phyloP scores from a whole-genome alignment of 208 protist genomes.

The Trypanosoma cruzi region DNA sequence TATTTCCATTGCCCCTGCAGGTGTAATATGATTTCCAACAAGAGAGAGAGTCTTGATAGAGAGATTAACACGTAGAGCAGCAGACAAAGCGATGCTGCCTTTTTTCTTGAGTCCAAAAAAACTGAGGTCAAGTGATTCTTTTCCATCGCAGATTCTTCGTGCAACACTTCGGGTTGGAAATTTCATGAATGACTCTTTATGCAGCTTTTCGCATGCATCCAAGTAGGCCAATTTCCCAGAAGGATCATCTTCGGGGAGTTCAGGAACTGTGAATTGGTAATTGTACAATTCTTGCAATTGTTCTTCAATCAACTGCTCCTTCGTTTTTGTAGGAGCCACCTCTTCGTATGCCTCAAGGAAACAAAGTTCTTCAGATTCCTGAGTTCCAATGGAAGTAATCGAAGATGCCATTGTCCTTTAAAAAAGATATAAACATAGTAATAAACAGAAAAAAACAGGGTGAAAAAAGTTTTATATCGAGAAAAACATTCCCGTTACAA shows the following conservation, averaged over 20 bases:
- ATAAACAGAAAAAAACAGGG: slow-evolving; percentile 21
- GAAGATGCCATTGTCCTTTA: slow-evolving; percentile 7
- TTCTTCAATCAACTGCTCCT: slow-evolving; percentile 68
- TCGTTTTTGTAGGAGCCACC: slow-evolving; percentile 56
- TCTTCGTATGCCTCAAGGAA: slow-evolving; percentile 66
- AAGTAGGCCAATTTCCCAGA: slow-evolving; percentile 69
- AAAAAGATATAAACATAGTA: slow-evolving; percentile 14
- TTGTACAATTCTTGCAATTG: slow-evolving; percentile 51
- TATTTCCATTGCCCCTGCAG: slow-evolving; percentile 64
- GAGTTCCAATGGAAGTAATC: not conserved
- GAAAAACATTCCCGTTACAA: not conserved
- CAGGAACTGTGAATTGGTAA: slow-evolving; percentile 50
- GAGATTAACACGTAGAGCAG: slow-evolving; percentile 70
- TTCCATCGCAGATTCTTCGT: slow-evolving; percentile 45
- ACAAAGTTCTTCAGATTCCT: slow-evolving; percentile 30
- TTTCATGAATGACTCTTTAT: slow-evolving; percentile 70
- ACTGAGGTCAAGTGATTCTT: slow-evolving; percentile 68
- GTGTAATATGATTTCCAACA: slow-evolving; percentile 78
- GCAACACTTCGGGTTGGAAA: slow-evolving; percentile 76
- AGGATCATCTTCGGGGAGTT: slow-evolving; percentile 67
- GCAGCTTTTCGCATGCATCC: slow-evolving; percentile 48
- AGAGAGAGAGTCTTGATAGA: slow-evolving; percentile 64
- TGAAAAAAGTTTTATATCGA: not conserved
- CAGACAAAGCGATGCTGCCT: slow-evolving; percentile 72
- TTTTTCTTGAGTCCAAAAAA: slow-evolving; percentile 73